Base-by-base conservation (phyloP, 2,329 filamentous ascomycete species). In the Paracoccidioides brasiliensis region DNA sequence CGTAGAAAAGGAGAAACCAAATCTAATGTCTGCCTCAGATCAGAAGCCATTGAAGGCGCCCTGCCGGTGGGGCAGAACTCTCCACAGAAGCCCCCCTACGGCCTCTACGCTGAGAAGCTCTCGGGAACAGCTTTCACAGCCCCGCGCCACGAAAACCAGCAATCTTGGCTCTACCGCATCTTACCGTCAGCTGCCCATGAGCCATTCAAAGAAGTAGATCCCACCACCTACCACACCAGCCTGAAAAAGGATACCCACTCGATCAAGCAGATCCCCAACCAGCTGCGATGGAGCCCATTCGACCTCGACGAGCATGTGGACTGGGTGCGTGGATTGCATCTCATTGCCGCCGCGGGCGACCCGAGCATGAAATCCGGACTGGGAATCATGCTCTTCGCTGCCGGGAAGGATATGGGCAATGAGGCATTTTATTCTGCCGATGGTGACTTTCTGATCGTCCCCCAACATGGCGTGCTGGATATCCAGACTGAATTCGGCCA, bases 401-500 rank as follows among this genome's bases (percentile, higher is more conserved):
- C 85, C 0, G 87, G 86, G 22, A 84, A 80, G 67, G 82, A 84
- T 65, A 95, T 95, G 90, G 72, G 77, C n/a, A 79, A 80, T 42
- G 77, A 84, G 52, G 88, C 88, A 0, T 94, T 90, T 68, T 94
- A 91, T 76, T 90, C 85, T 3, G 85, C 88, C 0, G 87, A 91
- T 65, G 87, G 87, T 10, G 87, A 91, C 67, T 80, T 88, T 63
- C 70, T 90, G 55, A 83, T 91, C 59, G 85, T 91, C 12, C 78
- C 85, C 1, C 87, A 91, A 66, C 80, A 86, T 59, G 87, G 87
- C 2, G 77, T 78, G 12, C 72, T 91, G 42, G 85, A 90, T 64
- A 85, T 91, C 59, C 80, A 84, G 63, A 91, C 87, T 0, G 87
- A 91, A 69, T 75, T 90, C 50, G 88, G 87, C 48, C 80, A 78